Evolutionary conservation across 2,329 filamentous ascomycete genomes (phyloP).

Genomic region (Trematosphaeria pertusa): DNA sequence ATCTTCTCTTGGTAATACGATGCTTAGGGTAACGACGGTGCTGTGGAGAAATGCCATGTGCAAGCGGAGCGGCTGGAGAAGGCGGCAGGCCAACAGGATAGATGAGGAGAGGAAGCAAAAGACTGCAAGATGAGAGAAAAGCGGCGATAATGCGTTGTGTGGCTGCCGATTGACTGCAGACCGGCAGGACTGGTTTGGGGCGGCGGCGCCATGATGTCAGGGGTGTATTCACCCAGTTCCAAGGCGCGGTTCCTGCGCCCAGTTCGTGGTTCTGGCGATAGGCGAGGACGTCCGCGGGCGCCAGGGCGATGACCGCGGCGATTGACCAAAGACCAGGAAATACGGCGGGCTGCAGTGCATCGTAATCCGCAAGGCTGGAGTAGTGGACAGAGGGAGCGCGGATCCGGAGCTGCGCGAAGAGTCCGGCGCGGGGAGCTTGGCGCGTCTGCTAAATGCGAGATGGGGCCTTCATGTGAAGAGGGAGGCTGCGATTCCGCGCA

Average conservation of each 20-base stretch:
- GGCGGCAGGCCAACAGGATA: neutral
- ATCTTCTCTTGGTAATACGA: conserved; percentile 22
- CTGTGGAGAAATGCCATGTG: conserved; percentile 28
- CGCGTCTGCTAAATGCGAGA: conserved; percentile 11
- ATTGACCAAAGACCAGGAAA: no score
- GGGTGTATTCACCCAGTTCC: conserved; percentile 4
- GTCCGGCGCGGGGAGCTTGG: conserved; percentile 8
- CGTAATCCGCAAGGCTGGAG: no score
- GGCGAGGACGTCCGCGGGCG: no score
- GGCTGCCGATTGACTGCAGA: conserved; percentile 20
- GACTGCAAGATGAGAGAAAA: conserved; percentile 2
- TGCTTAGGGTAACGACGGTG: conserved; percentile 23
- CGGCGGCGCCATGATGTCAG: conserved; percentile 20
- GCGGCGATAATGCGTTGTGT: conserved; percentile 12
- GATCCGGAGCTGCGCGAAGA: conserved; percentile 12
- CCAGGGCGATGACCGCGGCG: no score
- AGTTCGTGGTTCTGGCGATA: no score
- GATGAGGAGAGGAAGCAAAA: neutral
- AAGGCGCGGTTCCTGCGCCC: conserved; percentile 11
- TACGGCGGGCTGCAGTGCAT: no score
- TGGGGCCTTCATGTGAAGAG: conserved; percentile 7
- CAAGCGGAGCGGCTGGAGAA: conserved; percentile 17
- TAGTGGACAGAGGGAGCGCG: conserved; percentile 7
- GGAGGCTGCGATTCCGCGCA: no score
- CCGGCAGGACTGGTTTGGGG: conserved; percentile 6